These are phyloP conservation scores for Penicillium fimorum DNA, from an alignment of 495 filamentous ascomycete genomes.

Conservation along the genomic window DNA sequence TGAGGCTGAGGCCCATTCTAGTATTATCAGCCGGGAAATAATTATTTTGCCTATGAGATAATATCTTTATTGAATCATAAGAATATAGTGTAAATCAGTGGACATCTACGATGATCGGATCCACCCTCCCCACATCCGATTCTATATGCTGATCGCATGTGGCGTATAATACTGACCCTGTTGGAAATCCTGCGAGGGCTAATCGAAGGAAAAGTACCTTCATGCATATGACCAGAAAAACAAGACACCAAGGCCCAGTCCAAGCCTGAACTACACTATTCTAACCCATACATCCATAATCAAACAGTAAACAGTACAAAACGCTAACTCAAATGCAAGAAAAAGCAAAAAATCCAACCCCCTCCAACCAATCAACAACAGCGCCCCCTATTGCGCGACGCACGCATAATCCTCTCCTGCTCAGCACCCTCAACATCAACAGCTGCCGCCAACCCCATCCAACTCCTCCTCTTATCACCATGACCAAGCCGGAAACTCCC, in stretches of 20 bases:
- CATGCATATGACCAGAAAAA: neutral
- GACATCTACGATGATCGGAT: conserved; percentile 6
- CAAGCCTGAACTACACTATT: neutral
- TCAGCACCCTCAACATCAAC: conserved; percentile 37
- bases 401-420: conserved; percentile 26
- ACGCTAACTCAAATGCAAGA: conserved; percentile 1
- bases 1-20: neutral
- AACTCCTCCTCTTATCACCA: conserved; percentile 51
- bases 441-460: conserved; percentile 51
- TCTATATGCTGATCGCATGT: neutral
- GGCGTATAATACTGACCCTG: neutral
- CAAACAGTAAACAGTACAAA: neutral
- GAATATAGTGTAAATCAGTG: neutral
- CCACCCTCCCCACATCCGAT: neutral
- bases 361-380: conserved; percentile 38
- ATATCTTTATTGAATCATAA: neutral
- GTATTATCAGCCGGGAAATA: too few species aligned
- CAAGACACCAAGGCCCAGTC: neutral
- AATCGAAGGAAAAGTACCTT: neutral
- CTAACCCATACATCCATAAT: neutral
- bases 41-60: too few species aligned
- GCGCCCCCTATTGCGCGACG: conserved; percentile 29
- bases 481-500: conserved; percentile 49
- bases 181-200: neutral
- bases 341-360: conserved; percentile 7